A percentile compares a stretch with the other conserved stretches of the same genome.
Conservation (phyloP, 139 green algal genomes). For the Volvox africanus region DNA sequence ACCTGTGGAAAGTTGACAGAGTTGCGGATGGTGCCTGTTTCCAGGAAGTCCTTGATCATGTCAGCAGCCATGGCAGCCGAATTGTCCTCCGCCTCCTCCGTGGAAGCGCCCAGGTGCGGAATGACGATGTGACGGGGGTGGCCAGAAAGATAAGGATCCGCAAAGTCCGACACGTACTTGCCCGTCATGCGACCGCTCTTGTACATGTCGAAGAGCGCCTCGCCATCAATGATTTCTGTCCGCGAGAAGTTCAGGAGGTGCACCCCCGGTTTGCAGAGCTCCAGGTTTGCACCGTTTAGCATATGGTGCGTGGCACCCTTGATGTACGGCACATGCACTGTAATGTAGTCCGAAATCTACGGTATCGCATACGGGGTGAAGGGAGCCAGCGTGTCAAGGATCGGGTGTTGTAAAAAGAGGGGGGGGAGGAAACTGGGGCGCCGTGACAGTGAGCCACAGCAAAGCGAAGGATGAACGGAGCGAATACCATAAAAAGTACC, state of each 20-base stretch:
- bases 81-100: conserved; percentile 75
- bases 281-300: conserved; percentile 63
- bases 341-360: conserved; percentile 65
- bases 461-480: too few relatives aligned
- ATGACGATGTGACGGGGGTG: conserved; percentile 65
- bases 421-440: not conserved
- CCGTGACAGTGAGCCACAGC: too few relatives aligned
- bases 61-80: conserved; percentile 69
- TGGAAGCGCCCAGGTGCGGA: conserved; percentile 70
- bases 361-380: not conserved
- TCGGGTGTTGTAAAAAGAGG: not conserved
- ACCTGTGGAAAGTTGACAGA: conserved; percentile 71
- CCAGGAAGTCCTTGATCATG: conserved; percentile 72
- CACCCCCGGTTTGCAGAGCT: conserved; percentile 65
- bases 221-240: conserved; percentile 38
- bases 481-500: too few relatives aligned
- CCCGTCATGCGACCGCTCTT: conserved; percentile 56
- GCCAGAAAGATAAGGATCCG: conserved; percentile 58
- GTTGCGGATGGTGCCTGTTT: conserved; percentile 72
- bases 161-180: conserved; percentile 75
- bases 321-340: conserved; percentile 67
- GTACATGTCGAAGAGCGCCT: conserved; percentile 46
- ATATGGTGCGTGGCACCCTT: conserved; percentile 72
- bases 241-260: conserved; percentile 73
- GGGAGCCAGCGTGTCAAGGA: not conserved